Percentiles rank a stretch among this genome's conserved stretches.
These are phyloP conservation scores for Nakaseomyces delphensis DNA, from an alignment of 1,139 yeast genomes.

Conservation along the genomic window DNA sequence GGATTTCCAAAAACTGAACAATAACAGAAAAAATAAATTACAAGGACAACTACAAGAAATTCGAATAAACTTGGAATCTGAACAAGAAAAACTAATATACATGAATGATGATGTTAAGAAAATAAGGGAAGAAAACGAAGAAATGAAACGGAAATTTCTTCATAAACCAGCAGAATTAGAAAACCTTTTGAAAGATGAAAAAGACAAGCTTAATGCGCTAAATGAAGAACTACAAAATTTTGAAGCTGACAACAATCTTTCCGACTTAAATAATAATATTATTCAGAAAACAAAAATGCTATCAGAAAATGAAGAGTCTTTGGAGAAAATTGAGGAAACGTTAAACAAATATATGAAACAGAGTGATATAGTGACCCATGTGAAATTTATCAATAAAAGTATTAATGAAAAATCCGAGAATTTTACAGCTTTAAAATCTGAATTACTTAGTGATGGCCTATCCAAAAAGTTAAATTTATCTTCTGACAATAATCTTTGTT, in stretches of 20 bases:
- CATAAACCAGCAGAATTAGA: conserved; percentile 28
- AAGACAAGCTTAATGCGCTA: conserved; percentile 12
- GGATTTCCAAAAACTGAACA: not conserved
- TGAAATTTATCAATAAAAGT: conserved; percentile 35
- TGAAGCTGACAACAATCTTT: conserved; percentile 32
- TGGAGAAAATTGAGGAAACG: conserved; percentile 47
- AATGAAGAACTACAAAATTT: conserved; percentile 31
- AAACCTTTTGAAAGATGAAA: conserved; percentile 13
- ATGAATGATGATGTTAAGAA: conserved; percentile 13
- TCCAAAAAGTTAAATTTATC: conserved; percentile 12
- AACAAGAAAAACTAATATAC: not conserved
- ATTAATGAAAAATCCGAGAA: conserved; percentile 15
- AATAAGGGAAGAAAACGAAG: conserved; percentile 12
- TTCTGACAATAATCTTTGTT: conserved; percentile 15
- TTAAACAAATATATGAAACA: conserved; percentile 47
- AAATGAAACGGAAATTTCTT: conserved; percentile 28
- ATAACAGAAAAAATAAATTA: not conserved
- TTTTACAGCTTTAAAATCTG: conserved; percentile 13
- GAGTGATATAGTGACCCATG: conserved; percentile 49
- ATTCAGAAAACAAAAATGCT: conserved; percentile 36
- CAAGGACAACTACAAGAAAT: not conserved
- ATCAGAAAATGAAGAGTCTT: conserved; percentile 40
- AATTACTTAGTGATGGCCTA: conserved; percentile 13
- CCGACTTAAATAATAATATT: conserved; percentile 35
- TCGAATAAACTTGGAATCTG: not conserved